Conservation (phyloP, 108 stramenopile species). For the Nitzschia sp. region DNA sequence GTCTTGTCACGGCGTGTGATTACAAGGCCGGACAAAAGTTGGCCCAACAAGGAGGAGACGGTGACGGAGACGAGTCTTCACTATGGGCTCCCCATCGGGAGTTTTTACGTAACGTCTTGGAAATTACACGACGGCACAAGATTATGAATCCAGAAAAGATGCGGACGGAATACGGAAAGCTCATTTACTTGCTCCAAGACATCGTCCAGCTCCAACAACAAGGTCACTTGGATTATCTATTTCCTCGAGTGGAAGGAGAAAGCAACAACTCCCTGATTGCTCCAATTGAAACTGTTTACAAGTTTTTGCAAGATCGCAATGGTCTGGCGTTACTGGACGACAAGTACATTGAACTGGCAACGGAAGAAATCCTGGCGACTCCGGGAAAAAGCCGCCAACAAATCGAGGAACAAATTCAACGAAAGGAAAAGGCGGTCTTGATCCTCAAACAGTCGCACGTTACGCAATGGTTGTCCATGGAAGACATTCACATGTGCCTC, state of each 20-base stretch:
- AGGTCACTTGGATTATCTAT: slow-evolving; percentile 1
- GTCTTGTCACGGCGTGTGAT: slow-evolving; percentile 63
- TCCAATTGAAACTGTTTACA: slow-evolving; percentile 50
- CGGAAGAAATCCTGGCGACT: slow-evolving; percentile 64
- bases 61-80: slow-evolving; percentile 17
- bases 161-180: slow-evolving; percentile 81
- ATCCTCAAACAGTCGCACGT: slow-evolving; percentile 49
- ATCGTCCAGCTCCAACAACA: slow-evolving; percentile 37
- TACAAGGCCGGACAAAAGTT: slow-evolving; percentile 55
- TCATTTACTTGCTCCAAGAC: slow-evolving; percentile 78
- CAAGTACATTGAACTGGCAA: slow-evolving; percentile 57
- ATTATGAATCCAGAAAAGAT: slow-evolving; percentile 91
- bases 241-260: neutral
- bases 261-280: slow-evolving; percentile 21
- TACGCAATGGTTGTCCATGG: slow-evolving; percentile 21
- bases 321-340: slow-evolving; percentile 43
- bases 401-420: slow-evolving; percentile 64
- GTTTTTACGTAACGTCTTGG: slow-evolving; percentile 56
- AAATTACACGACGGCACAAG: slow-evolving; percentile 80
- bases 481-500: slow-evolving; percentile 76
- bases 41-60: neutral
- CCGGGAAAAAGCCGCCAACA: slow-evolving; percentile 46
- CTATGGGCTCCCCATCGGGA: slow-evolving; percentile 26
- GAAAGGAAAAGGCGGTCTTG: slow-evolving; percentile 67
- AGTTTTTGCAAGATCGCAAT: slow-evolving; percentile 47